Conservation (phyloP, 2,329 filamentous ascomycete genomes). For the Diaporthe humulicola region DNA sequence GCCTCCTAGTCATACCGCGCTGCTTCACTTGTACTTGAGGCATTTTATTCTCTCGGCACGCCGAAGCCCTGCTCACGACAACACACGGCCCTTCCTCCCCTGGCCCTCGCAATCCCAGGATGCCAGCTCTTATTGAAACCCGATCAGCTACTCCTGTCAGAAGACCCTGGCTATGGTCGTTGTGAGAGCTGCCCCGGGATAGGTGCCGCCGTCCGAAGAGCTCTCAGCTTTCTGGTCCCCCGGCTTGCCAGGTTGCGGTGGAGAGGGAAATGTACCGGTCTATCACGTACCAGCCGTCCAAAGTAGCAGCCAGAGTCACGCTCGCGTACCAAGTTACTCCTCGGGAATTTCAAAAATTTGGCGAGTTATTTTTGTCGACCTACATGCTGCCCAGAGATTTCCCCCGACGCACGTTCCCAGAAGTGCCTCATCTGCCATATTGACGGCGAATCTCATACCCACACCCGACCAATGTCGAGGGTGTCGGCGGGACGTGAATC, state of each 20-base stretch:
- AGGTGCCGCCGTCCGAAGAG: conserved; percentile 34
- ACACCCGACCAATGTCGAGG: conserved; percentile 32
- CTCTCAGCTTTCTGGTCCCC: not conserved
- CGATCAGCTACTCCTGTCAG: conserved; percentile 34
- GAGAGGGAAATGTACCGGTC: conserved; percentile 17
- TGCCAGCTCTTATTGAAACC: conserved; percentile 39
- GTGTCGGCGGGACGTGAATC: conserved; percentile 26
- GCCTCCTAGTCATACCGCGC: conserved; percentile 27
- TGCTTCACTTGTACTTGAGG: conserved; percentile 34
- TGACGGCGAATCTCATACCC: conserved; percentile 31
- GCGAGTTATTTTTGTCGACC: conserved; percentile 29
- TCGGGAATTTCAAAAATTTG: conserved; percentile 20
- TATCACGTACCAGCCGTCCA: conserved; percentile 17
- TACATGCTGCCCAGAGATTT: conserved; percentile 23
- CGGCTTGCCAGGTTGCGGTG: conserved; percentile 20
- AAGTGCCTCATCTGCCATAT: conserved; percentile 26
- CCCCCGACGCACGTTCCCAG: conserved; percentile 29
- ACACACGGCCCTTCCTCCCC: conserved; percentile 24
- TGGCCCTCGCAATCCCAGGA: conserved; percentile 31
- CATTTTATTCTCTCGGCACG: conserved; percentile 36
- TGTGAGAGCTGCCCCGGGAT: conserved; percentile 29
- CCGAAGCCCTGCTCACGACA: conserved; percentile 16
- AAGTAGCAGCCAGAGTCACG: conserved; percentile 5
- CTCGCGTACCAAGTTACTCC: conserved; percentile 24
- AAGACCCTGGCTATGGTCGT: conserved; percentile 24